Base-by-base conservation (phyloP, 805 yeast species). In the Candida montana region DNA sequence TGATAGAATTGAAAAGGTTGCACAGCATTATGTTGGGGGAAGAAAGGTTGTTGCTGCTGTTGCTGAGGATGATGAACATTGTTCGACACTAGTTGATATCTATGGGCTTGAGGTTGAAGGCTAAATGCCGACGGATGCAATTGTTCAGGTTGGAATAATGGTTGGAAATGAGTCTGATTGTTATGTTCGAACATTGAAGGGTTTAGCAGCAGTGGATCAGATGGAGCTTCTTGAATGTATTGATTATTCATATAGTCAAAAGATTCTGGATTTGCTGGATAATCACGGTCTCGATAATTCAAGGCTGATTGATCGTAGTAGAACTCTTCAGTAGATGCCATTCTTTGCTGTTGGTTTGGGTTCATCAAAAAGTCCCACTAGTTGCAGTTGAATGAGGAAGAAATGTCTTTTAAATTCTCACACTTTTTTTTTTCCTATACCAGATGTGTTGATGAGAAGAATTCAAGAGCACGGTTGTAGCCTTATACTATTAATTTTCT, bases 291-390 rank as follows among this genome's bases (percentile, higher is more conserved):
- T 13, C n/a, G 24, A 20, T 19, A 15, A 16, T 15, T 35, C 11
- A 26, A 18, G 12, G 13, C 17, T 3, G 29, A 26, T 34, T 34
- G 37, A 26, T 26, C 21, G 17, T 16, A 18, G 23, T 34, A 40
- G 23, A 30, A 36, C 6, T 45, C 46, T 30, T 45, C 46, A 3
- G 42, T 35, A 5, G 46, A 39, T 6, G 43, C 19, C 46, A 42
- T 39, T 21, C 21, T 37, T 13, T n/a, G 33, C 13, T 16, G 31
- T 24, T 13, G 33, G 17, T 4, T 24, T 9, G 6, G 24, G 24
- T 31, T 8, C 20, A 30, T 16, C 5, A 5, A 31, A 18, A 18
- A 18, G n/a, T n/a, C 34, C 23, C 9, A 30, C 11, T 15, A 8
- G 33, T 5, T 18, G 11, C 9, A 26, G 6, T 9, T 11, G n/a